phyloP scores from a whole-genome alignment of 306 rosid genomes.

The Cucurbita pepo region DNA sequence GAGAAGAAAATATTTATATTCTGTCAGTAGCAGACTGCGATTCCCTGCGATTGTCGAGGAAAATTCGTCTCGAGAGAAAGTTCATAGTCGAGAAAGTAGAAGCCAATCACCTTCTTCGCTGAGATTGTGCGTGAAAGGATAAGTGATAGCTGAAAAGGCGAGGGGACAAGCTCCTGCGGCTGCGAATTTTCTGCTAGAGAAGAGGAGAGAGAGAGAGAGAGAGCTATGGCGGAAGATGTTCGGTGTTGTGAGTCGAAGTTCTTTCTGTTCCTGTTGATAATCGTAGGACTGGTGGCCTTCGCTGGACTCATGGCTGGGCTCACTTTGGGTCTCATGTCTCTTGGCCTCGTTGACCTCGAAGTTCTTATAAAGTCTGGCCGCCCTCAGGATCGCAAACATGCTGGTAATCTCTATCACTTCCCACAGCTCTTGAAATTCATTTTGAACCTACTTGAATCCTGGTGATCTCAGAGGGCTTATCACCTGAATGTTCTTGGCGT shows the following conservation, averaged over 20 bases:
- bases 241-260: conserved; percentile 54
- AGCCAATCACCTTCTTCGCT: neutral
- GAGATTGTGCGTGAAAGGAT: neutral
- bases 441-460: neutral
- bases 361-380: conserved; percentile 93
- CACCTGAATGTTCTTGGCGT: neutral
- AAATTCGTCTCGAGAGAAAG: neutral
- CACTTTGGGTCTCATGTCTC: conserved; percentile 92
- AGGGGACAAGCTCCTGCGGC: neutral
- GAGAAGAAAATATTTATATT: neutral
- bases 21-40: neutral
- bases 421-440: neutral
- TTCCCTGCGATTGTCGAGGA: neutral
- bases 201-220: neutral
- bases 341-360: conserved; percentile 93
- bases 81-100: neutral
- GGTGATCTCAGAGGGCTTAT: neutral
- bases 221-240: conserved; percentile 41
- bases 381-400: conserved; percentile 80
- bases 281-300: conserved; percentile 54
- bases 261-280: conserved; percentile 28
- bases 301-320: conserved; percentile 98
- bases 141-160: neutral
- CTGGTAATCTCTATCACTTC: conserved; percentile 17
- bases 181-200: neutral